A percentile compares a stretch with the other conserved stretches of the same genome.
Evolutionary conservation across 805 yeast genomes (phyloP).

Genomic region (Ogataea methanolica): DNA sequence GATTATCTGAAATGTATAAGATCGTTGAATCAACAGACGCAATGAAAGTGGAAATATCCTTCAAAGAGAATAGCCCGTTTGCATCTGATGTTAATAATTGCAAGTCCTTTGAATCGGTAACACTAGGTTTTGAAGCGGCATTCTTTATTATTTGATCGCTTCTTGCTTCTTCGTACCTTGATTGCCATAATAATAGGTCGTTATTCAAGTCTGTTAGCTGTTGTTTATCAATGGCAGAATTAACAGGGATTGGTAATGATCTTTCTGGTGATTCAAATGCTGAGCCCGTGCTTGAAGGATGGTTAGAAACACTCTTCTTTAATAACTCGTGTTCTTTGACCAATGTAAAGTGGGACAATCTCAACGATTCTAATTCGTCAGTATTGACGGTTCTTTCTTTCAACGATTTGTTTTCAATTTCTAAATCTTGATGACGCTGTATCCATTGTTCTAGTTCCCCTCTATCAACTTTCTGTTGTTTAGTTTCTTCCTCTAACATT

Average conservation of each 20-base stretch:
- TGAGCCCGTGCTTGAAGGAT: background rate
- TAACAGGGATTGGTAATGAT: background rate
- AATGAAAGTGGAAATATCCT: conserved; percentile 41
- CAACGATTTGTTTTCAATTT: background rate
- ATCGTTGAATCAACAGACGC: conserved; percentile 44
- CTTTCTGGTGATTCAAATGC: background rate
- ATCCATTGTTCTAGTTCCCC: background rate
- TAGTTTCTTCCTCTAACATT: background rate
- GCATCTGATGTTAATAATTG: conserved; percentile 3
- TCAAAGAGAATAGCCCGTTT: conserved; percentile 8
- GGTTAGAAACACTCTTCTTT: background rate
- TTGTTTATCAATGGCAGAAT: conserved; percentile 1
- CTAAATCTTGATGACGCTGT: background rate
- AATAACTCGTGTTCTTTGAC: background rate
- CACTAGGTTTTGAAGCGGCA: conserved; percentile 5
- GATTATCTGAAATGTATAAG: conserved; percentile 18
- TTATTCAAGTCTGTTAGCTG: conserved; percentile 5
- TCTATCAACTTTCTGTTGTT: conserved; percentile 2
- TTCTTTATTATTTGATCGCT: conserved; percentile 14
- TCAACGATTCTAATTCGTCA: background rate
- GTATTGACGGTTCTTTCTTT: no score
- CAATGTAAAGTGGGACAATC: background rate
- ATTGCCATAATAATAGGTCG: conserved; percentile 43
- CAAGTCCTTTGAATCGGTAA: background rate
- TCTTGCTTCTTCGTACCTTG: conserved; percentile 45